These are phyloP conservation scores for Gastrolobium villosum DNA, from an alignment of 306 rosid species.

Conservation along the genomic window DNA sequence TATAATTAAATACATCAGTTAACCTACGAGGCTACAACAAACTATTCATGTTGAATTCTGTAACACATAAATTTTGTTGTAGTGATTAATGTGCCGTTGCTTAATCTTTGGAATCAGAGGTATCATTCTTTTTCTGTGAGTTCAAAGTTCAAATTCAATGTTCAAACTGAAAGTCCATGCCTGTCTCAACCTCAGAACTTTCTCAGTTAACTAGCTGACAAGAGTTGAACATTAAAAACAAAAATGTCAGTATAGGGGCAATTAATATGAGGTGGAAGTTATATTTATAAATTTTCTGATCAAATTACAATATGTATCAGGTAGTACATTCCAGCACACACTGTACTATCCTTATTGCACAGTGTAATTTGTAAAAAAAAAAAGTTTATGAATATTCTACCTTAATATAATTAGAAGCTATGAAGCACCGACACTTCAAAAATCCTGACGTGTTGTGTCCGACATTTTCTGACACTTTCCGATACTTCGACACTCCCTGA, in stretches of 20 bases:
- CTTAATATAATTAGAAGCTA: too few species aligned
- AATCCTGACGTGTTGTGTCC: too few species aligned
- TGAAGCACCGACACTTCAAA: too few species aligned
- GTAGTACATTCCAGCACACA: too few species aligned
- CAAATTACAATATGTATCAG: too few species aligned
- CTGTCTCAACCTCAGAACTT: constrained; percentile 9
- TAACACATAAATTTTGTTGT: background rate
- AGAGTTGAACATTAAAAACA: background rate
- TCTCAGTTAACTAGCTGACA: constrained; percentile 17
- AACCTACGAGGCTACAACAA: constrained; percentile 5
- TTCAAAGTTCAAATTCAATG: constrained; percentile 11
- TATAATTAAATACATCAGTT: background rate
- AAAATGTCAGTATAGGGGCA: background rate
- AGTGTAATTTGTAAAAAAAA: too few species aligned
- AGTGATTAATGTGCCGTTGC: background rate
- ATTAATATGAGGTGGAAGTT: background rate
- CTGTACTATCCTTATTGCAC: too few species aligned
- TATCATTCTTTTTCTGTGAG: background rate
- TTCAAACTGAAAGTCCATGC: background rate
- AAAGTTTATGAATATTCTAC: too few species aligned
- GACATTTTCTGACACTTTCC: too few species aligned
- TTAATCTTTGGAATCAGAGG: background rate
- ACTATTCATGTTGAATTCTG: constrained; percentile 9
- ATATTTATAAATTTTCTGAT: too few species aligned
- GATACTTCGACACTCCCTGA: too few species aligned